A percentile compares a stretch with the other conserved stretches of the same genome.
phyloP scores from a whole-genome alignment of 2,329 filamentous ascomycete species.

The Penicillium digitatum region DNA sequence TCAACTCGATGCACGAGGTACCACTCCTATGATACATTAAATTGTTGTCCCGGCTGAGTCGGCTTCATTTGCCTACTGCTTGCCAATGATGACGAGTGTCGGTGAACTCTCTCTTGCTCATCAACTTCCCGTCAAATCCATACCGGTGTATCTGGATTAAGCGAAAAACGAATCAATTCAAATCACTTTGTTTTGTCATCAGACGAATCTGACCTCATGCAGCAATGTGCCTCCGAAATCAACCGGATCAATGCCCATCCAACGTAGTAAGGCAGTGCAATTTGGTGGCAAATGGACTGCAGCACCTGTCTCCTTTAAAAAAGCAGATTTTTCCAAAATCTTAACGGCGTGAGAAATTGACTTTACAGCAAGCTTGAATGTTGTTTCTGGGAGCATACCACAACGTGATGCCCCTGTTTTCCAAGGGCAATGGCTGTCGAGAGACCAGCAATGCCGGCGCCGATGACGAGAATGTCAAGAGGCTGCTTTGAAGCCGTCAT shows the following conservation, averaged over 20 bases:
- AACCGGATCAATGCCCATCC: conserved; percentile 22
- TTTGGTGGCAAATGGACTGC: conserved; percentile 29
- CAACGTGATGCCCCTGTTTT: conserved; percentile 33
- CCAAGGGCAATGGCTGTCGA: conserved; percentile 33
- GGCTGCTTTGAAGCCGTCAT: neutral
- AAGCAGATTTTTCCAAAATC: conserved; percentile 29
- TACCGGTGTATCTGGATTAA: conserved; percentile 20
- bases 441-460: conserved; percentile 35
- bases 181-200: neutral
- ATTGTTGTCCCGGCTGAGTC: neutral
- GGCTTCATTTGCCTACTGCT: conserved; percentile 13
- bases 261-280: conserved; percentile 25
- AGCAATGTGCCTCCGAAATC: conserved; percentile 25
- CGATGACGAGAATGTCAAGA: conserved; percentile 27
- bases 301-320: conserved; percentile 25
- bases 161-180: neutral
- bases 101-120: conserved; percentile 16
- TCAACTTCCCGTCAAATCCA: conserved; percentile 14
- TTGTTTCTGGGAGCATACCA: conserved; percentile 21
- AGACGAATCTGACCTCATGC: conserved; percentile 14
- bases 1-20: conserved; percentile 43
- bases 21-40: conserved; percentile 20
- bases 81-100: conserved; percentile 21
- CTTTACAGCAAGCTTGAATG: neutral
- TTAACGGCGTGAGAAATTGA: conserved; percentile 3